Evolutionary conservation across 1,139 yeast genomes (phyloP).

Genomic region (Ogataea hybrid): DNA sequence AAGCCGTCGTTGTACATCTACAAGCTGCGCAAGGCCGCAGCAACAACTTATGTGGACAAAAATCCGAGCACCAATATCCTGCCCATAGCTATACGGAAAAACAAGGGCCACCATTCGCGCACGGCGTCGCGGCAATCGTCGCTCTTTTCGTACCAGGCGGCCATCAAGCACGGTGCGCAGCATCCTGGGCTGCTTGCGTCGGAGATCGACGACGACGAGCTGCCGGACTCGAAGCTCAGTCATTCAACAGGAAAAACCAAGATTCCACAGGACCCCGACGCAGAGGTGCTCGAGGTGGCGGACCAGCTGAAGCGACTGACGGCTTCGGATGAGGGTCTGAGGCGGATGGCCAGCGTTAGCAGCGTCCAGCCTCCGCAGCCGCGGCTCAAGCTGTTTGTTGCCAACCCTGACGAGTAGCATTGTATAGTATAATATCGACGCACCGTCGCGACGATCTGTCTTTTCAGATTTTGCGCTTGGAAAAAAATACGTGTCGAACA

Average conservation of each 20-base stretch:
- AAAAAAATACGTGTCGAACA: slow-evolving; percentile 17
- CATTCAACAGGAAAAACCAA: slow-evolving; percentile 28
- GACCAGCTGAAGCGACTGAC: slow-evolving; percentile 29
- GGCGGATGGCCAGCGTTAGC: slow-evolving; percentile 33
- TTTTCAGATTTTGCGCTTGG: slow-evolving; percentile 2
- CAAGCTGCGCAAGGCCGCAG: slow-evolving; percentile 49
- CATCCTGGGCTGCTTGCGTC: slow-evolving; percentile 74
- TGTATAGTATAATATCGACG: not conserved
- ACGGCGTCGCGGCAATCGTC: slow-evolving; percentile 27
- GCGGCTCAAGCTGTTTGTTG: slow-evolving; percentile 53
- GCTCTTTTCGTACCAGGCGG: slow-evolving; percentile 45
- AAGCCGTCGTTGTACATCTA: slow-evolving; percentile 55
- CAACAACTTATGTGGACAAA: slow-evolving; percentile 44
- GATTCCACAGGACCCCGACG: slow-evolving; percentile 31
- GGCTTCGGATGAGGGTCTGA: slow-evolving; percentile 16
- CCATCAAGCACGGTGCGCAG: slow-evolving; percentile 74
- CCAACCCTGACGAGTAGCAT: slow-evolving; percentile 59
- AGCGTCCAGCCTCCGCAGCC: slow-evolving; percentile 32
- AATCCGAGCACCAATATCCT: slow-evolving; percentile 57
- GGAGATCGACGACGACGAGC: slow-evolving; percentile 69
- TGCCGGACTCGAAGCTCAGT: slow-evolving; percentile 32
- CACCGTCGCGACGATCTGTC: slow-evolving; percentile 11
- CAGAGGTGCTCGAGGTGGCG: slow-evolving; percentile 30
- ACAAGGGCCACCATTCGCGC: slow-evolving; percentile 22
- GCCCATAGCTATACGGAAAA: slow-evolving; percentile 56